These are phyloP conservation scores for Filobasidium uniguttulatum DNA, from an alignment of 1,284 basidiomycete species.

Conservation along the genomic window DNA sequence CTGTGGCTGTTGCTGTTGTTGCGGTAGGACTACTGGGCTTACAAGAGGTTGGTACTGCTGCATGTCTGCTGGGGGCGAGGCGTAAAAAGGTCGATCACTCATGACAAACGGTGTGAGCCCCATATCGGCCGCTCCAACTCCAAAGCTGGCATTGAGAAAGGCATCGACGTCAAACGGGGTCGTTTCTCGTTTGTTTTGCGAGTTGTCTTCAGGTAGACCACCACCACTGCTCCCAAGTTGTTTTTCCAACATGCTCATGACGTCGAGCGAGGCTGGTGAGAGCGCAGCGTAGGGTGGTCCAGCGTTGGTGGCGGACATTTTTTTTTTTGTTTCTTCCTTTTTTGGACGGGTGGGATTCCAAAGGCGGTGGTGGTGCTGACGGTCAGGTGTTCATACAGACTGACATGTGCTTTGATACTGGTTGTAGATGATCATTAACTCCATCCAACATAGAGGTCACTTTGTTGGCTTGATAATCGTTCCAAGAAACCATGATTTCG, in stretches of 20 bases:
- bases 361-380: no score
- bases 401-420: no score
- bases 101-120: not conserved
- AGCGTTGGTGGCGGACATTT: no score
- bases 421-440: no score
- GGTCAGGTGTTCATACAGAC: no score
- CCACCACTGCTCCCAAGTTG: no score
- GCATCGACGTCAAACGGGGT: not conserved
- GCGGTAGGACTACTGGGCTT: not conserved
- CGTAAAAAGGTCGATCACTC: not conserved
- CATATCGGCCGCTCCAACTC: not conserved
- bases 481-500: no score
- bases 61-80: not conserved
- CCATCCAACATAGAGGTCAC: no score
- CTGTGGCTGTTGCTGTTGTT: not conserved
- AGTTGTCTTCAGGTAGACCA: conserved; percentile 4
- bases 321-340: no score
- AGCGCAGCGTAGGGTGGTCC: conserved; percentile 4
- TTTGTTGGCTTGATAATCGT: no score
- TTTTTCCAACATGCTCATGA: conserved; percentile 13
- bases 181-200: not conserved
- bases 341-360: no score
- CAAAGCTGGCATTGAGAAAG: not conserved
- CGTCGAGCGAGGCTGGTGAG: conserved; percentile 12
- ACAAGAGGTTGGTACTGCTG: not conserved